Evolutionary conservation across 2,329 filamentous ascomycete genomes (phyloP).

Genomic region (Acephala macrosclerotiorum): DNA sequence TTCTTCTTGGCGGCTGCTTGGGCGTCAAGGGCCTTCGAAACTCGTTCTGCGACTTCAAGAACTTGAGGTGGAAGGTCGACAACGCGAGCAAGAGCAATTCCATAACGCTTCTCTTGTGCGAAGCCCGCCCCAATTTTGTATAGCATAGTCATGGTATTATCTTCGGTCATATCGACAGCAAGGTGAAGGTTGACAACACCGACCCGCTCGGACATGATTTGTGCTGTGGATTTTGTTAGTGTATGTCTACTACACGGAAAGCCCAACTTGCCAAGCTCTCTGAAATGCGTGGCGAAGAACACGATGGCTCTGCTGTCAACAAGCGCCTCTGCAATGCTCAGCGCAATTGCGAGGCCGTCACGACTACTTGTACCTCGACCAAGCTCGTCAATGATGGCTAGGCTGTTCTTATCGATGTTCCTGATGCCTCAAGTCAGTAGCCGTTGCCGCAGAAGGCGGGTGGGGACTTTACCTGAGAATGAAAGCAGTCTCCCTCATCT

Average conservation of each 20-base stretch:
- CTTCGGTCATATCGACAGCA: constrained; percentile 66
- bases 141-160: constrained; percentile 79
- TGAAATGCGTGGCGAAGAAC: constrained; percentile 95
- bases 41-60: constrained; percentile 70
- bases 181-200: constrained; percentile 88
- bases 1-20: constrained; percentile 65
- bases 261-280: constrained; percentile 65
- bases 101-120: constrained; percentile 78
- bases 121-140: constrained; percentile 82
- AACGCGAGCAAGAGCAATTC: constrained; percentile 79
- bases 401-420: constrained; percentile 78
- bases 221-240: constrained; percentile 54
- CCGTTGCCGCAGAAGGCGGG: background rate
- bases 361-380: constrained; percentile 88
- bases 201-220: constrained; percentile 74
- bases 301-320: constrained; percentile 80
- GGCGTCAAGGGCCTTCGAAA: constrained; percentile 68
- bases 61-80: constrained; percentile 75
- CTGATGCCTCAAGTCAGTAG: constrained; percentile 41
- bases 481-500: constrained; percentile 96
- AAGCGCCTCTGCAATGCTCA: constrained; percentile 88
- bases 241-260: background rate
- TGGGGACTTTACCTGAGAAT: constrained; percentile 67
- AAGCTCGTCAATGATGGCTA: constrained; percentile 90
- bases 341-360: constrained; percentile 87